Conservation (phyloP, 768 basidiomycete species). For the Thelephora ganbajun region DNA sequence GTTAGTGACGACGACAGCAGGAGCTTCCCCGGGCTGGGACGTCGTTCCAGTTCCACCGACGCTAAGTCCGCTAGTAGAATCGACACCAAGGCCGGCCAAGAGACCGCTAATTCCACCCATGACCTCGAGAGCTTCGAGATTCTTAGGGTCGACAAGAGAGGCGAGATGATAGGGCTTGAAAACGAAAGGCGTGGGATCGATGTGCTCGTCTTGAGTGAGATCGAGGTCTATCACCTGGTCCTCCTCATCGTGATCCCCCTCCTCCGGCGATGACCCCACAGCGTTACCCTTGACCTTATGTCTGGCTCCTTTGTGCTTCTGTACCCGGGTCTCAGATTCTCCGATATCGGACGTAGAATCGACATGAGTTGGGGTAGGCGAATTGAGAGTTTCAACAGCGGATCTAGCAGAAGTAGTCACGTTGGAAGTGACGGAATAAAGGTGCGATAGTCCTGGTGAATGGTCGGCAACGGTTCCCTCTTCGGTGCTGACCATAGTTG, state of each 20-base stretch:
- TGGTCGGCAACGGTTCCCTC: conserved; percentile 29
- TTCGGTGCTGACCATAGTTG: conserved; percentile 35
- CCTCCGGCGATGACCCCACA: conserved; percentile 2
- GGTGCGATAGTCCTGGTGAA: conserved; percentile 5
- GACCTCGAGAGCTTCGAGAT: conserved; percentile 41
- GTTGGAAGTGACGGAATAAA: conserved; percentile 18
- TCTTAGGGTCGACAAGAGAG: conserved; percentile 83
- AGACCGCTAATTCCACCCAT: conserved; percentile 64
- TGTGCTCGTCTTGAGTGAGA: conserved; percentile 26
- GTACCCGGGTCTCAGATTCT: conserved; percentile 6
- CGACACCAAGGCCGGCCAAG: conserved; percentile 61
- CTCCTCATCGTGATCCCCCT: conserved; percentile 7
- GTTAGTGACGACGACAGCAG: conserved; percentile 14
- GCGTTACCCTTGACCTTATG: no score
- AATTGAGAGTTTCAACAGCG: conserved; percentile 19
- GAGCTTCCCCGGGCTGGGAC: conserved; percentile 14
- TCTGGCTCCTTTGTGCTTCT: background rate
- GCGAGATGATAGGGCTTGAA: conserved; percentile 70
- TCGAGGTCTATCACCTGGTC: conserved; percentile 10
- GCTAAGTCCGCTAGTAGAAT: conserved; percentile 32
- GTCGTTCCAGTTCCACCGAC: conserved; percentile 15
- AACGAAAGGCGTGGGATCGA: conserved; percentile 57
- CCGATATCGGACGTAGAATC: conserved; percentile 20
- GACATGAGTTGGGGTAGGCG: conserved; percentile 24
- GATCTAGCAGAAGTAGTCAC: conserved; percentile 19